These are phyloP conservation scores for Trichosporon sp. DNA, from an alignment of 1,284 basidiomycete species.

Conservation along the genomic window DNA sequence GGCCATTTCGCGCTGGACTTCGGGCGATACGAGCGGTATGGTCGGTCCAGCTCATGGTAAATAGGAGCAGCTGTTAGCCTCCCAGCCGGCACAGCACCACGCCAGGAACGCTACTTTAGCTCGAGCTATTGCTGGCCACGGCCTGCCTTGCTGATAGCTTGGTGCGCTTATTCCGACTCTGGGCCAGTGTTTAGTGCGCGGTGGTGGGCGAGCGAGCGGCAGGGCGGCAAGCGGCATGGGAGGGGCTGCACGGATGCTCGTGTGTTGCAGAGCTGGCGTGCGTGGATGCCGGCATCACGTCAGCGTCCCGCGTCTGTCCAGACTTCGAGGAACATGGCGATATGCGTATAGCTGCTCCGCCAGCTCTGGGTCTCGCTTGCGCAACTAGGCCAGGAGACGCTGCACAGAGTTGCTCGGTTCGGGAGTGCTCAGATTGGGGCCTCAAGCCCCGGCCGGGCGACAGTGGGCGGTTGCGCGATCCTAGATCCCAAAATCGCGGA, in stretches of 20 bases:
- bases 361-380: no score
- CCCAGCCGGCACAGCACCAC: not conserved
- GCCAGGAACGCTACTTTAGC: not conserved
- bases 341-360: not conserved
- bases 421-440: not conserved
- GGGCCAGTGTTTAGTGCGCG: no score
- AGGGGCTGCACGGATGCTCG: no score
- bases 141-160: not conserved
- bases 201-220: no score
- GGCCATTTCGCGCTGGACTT: no score
- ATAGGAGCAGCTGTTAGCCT: no score
- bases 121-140: not conserved
- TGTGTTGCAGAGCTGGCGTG: no score
- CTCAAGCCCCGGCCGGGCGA: not conserved
- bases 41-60: not conserved
- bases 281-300: not conserved
- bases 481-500: not conserved
- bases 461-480: not conserved
- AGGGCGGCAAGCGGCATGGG: no score
- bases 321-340: not conserved
- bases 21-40: no score
- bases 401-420: not conserved
- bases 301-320: not conserved
- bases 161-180: not conserved
- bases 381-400: no score